Conservation (phyloP, 805 yeast species). For the Teunomyces kruisii region DNA sequence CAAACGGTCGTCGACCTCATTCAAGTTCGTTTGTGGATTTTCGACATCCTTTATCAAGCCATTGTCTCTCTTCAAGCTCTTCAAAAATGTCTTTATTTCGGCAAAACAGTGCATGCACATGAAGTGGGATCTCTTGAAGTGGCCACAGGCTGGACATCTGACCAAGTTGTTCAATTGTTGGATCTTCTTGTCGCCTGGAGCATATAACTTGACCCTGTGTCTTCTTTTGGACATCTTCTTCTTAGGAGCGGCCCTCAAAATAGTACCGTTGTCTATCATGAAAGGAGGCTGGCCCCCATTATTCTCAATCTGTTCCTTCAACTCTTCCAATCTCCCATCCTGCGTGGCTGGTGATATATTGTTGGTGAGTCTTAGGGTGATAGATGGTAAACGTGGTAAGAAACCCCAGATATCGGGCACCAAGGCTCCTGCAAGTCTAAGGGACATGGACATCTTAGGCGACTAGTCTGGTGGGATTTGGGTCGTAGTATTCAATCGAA, state of each 20-base stretch:
- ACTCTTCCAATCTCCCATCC: slow-evolving; percentile 34
- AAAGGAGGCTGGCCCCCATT: slow-evolving; percentile 34
- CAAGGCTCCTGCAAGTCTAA: slow-evolving; percentile 17
- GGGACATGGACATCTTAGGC: slow-evolving; percentile 22
- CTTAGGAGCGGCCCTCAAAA: slow-evolving; percentile 87
- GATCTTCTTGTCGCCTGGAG: slow-evolving; percentile 79
- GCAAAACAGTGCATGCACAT: slow-evolving; percentile 91
- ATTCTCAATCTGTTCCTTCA: slow-evolving; percentile 40
- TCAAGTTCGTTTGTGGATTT: slow-evolving; percentile 44
- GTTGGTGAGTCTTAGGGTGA: slow-evolving; percentile 3
- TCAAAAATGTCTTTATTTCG: slow-evolving; percentile 78
- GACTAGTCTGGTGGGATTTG: neutral
- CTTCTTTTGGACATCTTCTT: slow-evolving; percentile 87
- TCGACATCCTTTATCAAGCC: slow-evolving; percentile 26
- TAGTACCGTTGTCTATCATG: slow-evolving; percentile 62
- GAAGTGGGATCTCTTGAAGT: slow-evolving; percentile 83
- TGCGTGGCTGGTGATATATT: neutral
- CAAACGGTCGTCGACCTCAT: slow-evolving; percentile 60
- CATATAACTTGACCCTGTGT: slow-evolving; percentile 78
- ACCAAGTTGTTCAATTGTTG: slow-evolving; percentile 74
- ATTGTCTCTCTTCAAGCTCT: slow-evolving; percentile 39
- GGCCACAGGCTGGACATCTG: slow-evolving; percentile 95
- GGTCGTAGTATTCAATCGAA: neutral
- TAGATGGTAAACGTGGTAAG: slow-evolving; percentile 12
- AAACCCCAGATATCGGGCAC: slow-evolving; percentile 7